phyloP scores from a whole-genome alignment of 2,329 filamentous ascomycete genomes.

The Emergomyces orientalis region DNA sequence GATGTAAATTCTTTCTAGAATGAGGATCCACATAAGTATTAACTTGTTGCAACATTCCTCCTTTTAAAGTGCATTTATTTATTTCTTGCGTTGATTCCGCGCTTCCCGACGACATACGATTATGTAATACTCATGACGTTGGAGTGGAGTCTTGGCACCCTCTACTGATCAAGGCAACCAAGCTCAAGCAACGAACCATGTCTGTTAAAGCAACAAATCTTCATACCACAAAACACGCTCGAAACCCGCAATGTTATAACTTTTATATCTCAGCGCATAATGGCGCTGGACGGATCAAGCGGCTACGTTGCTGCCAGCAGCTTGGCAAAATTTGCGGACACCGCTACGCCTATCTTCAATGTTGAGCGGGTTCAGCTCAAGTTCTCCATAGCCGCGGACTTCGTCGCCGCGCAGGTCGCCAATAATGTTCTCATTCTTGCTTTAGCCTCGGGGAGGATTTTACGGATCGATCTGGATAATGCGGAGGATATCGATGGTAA shows the following conservation, averaged over 20 bases:
- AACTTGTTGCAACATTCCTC: neutral
- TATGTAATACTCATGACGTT: neutral
- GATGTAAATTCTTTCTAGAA: neutral
- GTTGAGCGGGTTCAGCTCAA: constrained; percentile 86
- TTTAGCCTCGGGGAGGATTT: constrained; percentile 80
- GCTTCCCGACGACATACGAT: neutral
- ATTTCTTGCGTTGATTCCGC: neutral
- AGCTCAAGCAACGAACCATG: neutral
- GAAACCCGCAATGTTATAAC: constrained; percentile 14
- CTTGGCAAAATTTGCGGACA: constrained; percentile 51
- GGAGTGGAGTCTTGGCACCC: neutral
- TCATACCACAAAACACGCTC: neutral
- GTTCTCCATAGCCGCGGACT: constrained; percentile 89
- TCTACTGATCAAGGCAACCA: neutral
- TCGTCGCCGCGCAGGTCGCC: constrained; percentile 90
- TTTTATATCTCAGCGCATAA: constrained; percentile 33
- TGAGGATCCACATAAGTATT: neutral
- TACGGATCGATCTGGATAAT: constrained; percentile 88
- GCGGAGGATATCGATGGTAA: constrained; percentile 89
- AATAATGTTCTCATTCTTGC: constrained; percentile 95
- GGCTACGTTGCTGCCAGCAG: constrained; percentile 62
- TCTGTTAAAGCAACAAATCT: neutral
- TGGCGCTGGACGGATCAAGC: constrained; percentile 62
- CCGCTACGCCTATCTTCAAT: constrained; percentile 78
- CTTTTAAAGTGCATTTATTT: too few species aligned